Evolutionary conservation across 306 rosid genomes (phyloP).

Genomic region (Inga laurina): DNA sequence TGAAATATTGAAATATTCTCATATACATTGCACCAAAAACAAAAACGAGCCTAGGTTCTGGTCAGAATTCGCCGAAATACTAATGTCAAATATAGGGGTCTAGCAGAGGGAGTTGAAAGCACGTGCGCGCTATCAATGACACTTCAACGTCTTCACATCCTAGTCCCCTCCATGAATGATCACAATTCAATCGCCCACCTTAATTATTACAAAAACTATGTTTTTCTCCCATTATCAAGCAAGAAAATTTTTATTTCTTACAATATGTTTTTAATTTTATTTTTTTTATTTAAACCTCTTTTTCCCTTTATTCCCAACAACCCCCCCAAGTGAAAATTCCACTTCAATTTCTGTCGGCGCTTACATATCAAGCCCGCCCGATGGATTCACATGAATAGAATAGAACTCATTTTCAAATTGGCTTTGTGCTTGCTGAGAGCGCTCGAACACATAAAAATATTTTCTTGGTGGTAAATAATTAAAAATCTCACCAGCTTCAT

Average conservation of each 20-base stretch:
- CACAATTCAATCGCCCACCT: neutral
- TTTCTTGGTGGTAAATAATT: neutral
- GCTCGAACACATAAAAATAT: neutral
- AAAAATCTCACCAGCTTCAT: neutral
- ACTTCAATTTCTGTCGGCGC: neutral
- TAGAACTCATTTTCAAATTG: conserved; percentile 9
- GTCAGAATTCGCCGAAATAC: neutral
- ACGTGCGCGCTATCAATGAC: neutral
- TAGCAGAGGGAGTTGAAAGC: neutral
- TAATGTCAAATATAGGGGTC: neutral
- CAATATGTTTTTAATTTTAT: neutral
- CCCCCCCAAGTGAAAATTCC: neutral
- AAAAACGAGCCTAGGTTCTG: too few species aligned
- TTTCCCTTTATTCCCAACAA: neutral
- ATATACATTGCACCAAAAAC: too few species aligned
- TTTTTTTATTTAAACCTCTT: neutral
- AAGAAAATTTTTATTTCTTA: neutral
- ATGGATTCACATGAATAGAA: neutral
- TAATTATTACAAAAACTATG: neutral
- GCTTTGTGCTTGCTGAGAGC: conserved; percentile 4
- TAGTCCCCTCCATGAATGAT: neutral
- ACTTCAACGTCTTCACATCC: neutral
- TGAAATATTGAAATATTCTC: neutral
- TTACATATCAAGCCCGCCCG: neutral
- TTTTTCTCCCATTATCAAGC: too few species aligned